Evolutionary conservation across 2,329 filamentous ascomycete genomes (phyloP).

Genomic region (Cladorrhinum sp.): DNA sequence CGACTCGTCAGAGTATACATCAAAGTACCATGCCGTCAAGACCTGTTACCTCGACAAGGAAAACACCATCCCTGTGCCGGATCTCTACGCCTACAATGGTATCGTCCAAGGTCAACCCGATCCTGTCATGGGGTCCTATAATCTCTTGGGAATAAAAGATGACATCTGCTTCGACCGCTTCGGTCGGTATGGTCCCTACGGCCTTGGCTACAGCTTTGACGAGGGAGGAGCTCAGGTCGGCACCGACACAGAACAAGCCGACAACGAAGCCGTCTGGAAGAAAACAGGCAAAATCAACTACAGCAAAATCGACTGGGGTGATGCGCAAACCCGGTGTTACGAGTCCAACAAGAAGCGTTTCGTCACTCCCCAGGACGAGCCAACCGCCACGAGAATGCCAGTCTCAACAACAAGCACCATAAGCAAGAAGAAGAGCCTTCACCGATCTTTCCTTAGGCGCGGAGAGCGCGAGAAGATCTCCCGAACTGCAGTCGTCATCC

Average conservation of each 20-base stretch:
- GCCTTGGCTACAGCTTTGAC: conserved; percentile 72
- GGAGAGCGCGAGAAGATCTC: conserved; percentile 40
- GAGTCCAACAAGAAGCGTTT: conserved; percentile 63
- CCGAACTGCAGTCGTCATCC: conserved; percentile 73
- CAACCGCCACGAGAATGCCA: conserved; percentile 3
- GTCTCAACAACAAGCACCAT: conserved; percentile 6
- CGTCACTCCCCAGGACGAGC: conserved; percentile 35
- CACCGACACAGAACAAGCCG: conserved; percentile 69
- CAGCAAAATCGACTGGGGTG: conserved; percentile 52
- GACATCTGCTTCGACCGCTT: conserved; percentile 88
- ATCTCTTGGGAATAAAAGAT: conserved; percentile 67
- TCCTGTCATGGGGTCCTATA: conserved; percentile 72
- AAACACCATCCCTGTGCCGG: conserved; percentile 55
- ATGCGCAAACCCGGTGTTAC: conserved; percentile 52
- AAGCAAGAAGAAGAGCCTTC: background rate
- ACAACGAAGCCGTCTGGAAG: conserved; percentile 58
- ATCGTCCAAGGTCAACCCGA: conserved; percentile 75
- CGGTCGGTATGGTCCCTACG: conserved; percentile 79
- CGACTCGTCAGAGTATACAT: conserved; percentile 52
- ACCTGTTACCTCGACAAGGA: conserved; percentile 63
- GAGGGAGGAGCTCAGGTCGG: conserved; percentile 69
- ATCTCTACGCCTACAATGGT: conserved; percentile 66
- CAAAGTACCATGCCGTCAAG: conserved; percentile 50
- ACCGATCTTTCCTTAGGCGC: background rate
- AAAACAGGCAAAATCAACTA: conserved; percentile 56